These are phyloP conservation scores for Botrytis deweyae DNA, from an alignment of 2,329 filamentous ascomycete genomes.

Conservation along the genomic window DNA sequence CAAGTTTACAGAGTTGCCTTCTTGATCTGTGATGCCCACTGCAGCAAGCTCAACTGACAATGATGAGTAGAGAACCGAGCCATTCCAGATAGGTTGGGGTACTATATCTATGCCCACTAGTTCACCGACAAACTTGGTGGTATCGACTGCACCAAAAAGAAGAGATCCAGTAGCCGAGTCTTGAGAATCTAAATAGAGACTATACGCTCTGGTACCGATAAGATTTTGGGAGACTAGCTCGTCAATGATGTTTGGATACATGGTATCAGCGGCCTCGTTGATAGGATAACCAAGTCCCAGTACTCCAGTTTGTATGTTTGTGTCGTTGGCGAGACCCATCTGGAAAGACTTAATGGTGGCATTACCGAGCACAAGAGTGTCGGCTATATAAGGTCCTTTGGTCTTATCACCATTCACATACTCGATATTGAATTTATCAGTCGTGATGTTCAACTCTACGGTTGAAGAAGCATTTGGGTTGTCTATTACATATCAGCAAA, in stretches of 20 bases:
- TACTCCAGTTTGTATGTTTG: conserved; percentile 51
- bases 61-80: conserved; percentile 25
- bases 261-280: conserved; percentile 48
- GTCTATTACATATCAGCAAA: background rate
- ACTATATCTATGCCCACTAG: conserved; percentile 32
- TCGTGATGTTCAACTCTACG: background rate
- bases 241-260: conserved; percentile 36
- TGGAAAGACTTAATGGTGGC: conserved; percentile 50
- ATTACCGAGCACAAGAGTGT: conserved; percentile 45
- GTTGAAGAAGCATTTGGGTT: background rate
- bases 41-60: conserved; percentile 33
- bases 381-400: conserved; percentile 50
- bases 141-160: conserved; percentile 49
- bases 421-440: conserved; percentile 50
- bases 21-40: conserved; percentile 34
- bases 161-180: conserved; percentile 37
- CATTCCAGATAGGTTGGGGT: conserved; percentile 24
- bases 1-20: conserved; percentile 22
- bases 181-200: conserved; percentile 39
- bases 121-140: conserved; percentile 45
- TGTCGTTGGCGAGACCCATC: conserved; percentile 53
- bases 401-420: conserved; percentile 58
- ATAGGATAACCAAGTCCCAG: conserved; percentile 55
- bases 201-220: conserved; percentile 44
- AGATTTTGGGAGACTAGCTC: conserved; percentile 44